These are phyloP conservation scores for Crotalaria pallida DNA, from an alignment of 306 rosid species.

Conservation along the genomic window DNA sequence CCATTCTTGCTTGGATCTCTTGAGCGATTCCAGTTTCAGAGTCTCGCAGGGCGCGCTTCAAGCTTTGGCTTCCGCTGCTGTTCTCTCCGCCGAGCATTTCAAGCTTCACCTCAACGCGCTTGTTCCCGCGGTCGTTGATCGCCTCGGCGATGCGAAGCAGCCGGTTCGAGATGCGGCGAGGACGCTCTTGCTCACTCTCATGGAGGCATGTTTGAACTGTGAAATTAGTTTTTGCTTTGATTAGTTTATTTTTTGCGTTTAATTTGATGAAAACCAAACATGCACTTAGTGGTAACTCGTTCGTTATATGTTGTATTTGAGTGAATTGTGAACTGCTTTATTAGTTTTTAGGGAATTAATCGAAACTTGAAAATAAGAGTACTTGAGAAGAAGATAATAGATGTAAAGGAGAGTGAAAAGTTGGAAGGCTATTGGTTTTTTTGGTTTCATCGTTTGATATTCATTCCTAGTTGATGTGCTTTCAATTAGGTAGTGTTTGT, in stretches of 20 bases:
- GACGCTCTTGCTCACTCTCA: conserved; percentile 87
- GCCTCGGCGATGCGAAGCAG: conserved; percentile 92
- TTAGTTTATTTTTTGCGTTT: background rate
- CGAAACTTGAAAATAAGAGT: background rate
- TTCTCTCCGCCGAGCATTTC: conserved; percentile 89
- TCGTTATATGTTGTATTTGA: background rate
- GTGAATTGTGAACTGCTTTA: background rate
- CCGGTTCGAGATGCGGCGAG: conserved; percentile 99
- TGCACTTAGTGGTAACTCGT: background rate
- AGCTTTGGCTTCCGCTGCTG: conserved; percentile 92
- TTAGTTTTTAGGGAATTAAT: background rate
- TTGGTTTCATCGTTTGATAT: background rate
- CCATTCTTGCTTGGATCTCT: conserved; percentile 92
- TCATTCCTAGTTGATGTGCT: too few relatives aligned
- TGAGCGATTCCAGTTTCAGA: conserved; percentile 81
- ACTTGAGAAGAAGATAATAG: conserved; percentile 12
- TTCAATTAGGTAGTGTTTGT: too few relatives aligned
- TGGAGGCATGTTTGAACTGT: conserved; percentile 61
- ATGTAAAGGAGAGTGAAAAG: conserved; percentile 16
- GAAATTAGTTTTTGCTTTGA: background rate
- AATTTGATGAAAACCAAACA: background rate
- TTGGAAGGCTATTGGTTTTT: background rate
- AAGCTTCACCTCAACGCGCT: conserved; percentile 92
- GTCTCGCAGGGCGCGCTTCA: conserved; percentile 98
- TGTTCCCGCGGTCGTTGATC: conserved; percentile 93